Conservation (phyloP, 208 protist genomes). For the Crithidia fasciculata region DNA sequence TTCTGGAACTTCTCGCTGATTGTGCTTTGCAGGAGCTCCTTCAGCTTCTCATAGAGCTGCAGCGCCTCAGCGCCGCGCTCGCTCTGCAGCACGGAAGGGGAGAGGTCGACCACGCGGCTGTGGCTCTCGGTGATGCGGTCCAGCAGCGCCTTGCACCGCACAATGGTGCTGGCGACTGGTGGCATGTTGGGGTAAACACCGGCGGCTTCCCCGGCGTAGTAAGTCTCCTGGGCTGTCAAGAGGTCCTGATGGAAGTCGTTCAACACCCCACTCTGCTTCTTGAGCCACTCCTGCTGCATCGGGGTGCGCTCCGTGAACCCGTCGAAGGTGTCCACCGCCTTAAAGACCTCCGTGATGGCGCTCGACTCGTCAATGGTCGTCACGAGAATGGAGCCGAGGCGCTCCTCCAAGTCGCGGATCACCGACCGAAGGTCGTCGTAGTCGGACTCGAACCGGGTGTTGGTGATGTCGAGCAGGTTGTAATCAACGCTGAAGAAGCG, state of each 20-base stretch:
- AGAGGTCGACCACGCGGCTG: slow-evolving; percentile 75
- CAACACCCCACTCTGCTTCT: slow-evolving; percentile 91
- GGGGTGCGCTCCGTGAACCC: slow-evolving; percentile 93
- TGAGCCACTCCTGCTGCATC: slow-evolving; percentile 94
- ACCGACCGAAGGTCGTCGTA: slow-evolving; percentile 89
- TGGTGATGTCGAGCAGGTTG: slow-evolving; percentile 95
- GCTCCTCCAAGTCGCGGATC: slow-evolving; percentile 93
- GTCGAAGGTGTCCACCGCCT: slow-evolving; percentile 97
- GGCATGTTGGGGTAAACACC: slow-evolving; percentile 93
- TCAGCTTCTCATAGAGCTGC: slow-evolving; percentile 84
- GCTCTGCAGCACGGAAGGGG: slow-evolving; percentile 77
- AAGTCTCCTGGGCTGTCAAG: slow-evolving; percentile 89
- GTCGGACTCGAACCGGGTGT: slow-evolving; percentile 93
- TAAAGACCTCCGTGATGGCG: slow-evolving; percentile 94
- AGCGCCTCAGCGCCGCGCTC: slow-evolving; percentile 84
- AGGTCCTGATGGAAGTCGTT: slow-evolving; percentile 90
- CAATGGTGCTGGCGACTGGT: slow-evolving; percentile 90
- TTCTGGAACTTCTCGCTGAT: slow-evolving; percentile 86
- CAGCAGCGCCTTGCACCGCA: slow-evolving; percentile 93
- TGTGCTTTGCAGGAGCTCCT: slow-evolving; percentile 56
- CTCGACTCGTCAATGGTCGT: slow-evolving; percentile 94
- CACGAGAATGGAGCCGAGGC: slow-evolving; percentile 92
- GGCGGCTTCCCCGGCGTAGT: slow-evolving; percentile 81
- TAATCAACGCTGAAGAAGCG: slow-evolving; percentile 92
- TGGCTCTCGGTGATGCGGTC: slow-evolving; percentile 95